Evolutionary conservation across 2,329 filamentous ascomycete species (phyloP), one percentile per base, ranked within the genome.

Genomic region (Penicillium sp.): DNA sequence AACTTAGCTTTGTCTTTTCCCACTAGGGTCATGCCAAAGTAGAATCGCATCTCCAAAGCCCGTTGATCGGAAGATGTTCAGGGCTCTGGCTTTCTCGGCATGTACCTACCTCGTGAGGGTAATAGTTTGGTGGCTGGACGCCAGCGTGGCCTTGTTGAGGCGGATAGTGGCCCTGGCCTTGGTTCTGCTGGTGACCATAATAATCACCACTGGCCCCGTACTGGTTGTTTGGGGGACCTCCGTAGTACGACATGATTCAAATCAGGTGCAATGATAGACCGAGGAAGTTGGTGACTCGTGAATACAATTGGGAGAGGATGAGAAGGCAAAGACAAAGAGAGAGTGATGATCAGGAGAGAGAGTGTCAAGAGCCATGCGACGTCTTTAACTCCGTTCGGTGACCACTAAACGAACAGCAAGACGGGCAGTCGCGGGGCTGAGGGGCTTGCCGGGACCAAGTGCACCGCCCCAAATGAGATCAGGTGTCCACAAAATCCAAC

Each of bases 41-140:
- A 18, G 18, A 18, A 18, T 18, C 18, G 18, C 18, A 18, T 18
- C 18, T 18, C 18, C 18, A 18, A 18, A 18, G 18, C 18, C 18
- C 18, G 18, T 18, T 18, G 18, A 18, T 18, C 18, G 18, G 18
- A 18, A 18, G 18, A 3, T 18, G 18, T 18, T 18, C 18, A 18
- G 18, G 2, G 18, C 18, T 18, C 18, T 18, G 18, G 18, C 18
- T 18, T 18, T 18, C 18, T 18, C 18, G 18, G 18, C 18, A 18
- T 24, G 5, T 5, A 50, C 63, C 59, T 47, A 67, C 65, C 34
- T 56, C 53, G 8, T 54, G 51, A 37, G 53, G 58, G 45, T 62
- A 63, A 13, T 60, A 57, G n/a, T 56, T 56, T 34, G 61, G 58
- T 8, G 52, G 56, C 25, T 51, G 54, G 44, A 54, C 32, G 35